Percentiles rank a stretch among this genome's conserved stretches.
Evolutionary conservation across 2,329 filamentous ascomycete genomes (phyloP).

Genomic region (Cercospora sp.): DNA sequence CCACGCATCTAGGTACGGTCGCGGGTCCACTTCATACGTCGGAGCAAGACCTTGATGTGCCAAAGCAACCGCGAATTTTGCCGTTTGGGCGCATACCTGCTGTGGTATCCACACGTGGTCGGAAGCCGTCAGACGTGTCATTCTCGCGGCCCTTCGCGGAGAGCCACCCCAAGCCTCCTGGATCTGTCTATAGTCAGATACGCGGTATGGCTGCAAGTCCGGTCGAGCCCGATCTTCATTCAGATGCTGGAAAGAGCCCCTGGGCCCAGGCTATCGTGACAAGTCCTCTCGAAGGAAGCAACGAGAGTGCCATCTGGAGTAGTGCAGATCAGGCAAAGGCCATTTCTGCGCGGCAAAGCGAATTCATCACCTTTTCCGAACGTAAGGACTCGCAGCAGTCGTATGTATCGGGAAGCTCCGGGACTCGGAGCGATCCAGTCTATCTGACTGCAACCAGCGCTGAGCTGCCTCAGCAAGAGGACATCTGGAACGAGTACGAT

Average conservation of each 20-base stretch:
- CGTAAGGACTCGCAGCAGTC: conserved; percentile 70
- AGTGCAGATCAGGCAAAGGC: not conserved
- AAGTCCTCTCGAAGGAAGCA: not conserved
- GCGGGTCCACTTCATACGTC: conserved; percentile 35
- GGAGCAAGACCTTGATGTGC: conserved; percentile 38
- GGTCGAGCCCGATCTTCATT: conserved; percentile 31
- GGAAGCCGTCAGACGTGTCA: conserved; percentile 70
- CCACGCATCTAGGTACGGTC: not conserved
- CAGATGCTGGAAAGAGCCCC: conserved; percentile 28
- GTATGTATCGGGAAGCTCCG: conserved; percentile 63
- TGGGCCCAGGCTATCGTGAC: not conserved
- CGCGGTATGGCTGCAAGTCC: conserved; percentile 37
- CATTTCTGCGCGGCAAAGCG: conserved; percentile 38
- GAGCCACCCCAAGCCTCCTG: conserved; percentile 42
- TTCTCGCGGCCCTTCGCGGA: conserved; percentile 78
- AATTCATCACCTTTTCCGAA: conserved; percentile 74
- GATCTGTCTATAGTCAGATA: conserved; percentile 36
- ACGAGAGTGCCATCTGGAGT: not conserved
- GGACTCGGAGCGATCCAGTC: conserved; percentile 49
- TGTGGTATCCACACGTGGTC: conserved; percentile 68
- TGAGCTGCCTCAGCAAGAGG: conserved; percentile 62
- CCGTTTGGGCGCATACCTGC: conserved; percentile 85
- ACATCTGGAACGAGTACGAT: conserved; percentile 93
- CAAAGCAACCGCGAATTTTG: conserved; percentile 55
- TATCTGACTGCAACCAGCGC: conserved; percentile 36